Percentiles rank a stretch among this genome's conserved stretches.
These are phyloP conservation scores for Komagataella pastoris DNA, from an alignment of 805 yeast genomes.

Conservation along the genomic window DNA sequence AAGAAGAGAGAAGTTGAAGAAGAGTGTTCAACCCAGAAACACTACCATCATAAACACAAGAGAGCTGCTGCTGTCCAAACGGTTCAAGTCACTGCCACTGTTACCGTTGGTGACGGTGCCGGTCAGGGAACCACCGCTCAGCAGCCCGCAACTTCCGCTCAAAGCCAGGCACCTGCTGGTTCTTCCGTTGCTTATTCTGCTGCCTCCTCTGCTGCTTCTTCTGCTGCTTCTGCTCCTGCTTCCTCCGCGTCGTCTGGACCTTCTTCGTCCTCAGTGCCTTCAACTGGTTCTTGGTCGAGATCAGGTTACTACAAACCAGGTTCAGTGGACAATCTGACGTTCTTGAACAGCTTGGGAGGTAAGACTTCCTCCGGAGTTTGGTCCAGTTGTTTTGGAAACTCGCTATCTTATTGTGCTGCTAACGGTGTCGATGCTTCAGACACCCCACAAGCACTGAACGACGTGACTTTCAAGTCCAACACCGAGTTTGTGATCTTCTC, in stretches of 20 bases:
- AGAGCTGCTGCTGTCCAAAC: constrained; percentile 53
- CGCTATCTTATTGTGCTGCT: constrained; percentile 70
- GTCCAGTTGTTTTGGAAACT: constrained; percentile 82
- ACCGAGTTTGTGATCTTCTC: constrained; percentile 77
- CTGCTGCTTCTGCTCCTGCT: constrained; percentile 11
- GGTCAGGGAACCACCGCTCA: constrained; percentile 9
- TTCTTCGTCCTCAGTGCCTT: constrained; percentile 20
- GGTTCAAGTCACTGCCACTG: constrained; percentile 69
- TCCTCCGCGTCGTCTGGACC: constrained; percentile 16
- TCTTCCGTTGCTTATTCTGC: constrained; percentile 8
- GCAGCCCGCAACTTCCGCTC: constrained; percentile 9
- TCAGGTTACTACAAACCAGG: constrained; percentile 65
- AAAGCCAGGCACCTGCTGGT: constrained; percentile 5
- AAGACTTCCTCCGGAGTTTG: constrained; percentile 76
- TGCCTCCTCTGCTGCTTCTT: constrained; percentile 11
- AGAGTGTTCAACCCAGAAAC: constrained; percentile 31
- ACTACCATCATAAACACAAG: constrained; percentile 36
- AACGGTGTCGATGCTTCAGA: constrained; percentile 70
- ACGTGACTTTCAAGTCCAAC: constrained; percentile 58
- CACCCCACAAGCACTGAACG: constrained; percentile 52
- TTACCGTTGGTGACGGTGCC: constrained; percentile 28
- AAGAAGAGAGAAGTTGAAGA: constrained; percentile 23
- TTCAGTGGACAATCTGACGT: constrained; percentile 54
- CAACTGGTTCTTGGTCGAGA: constrained; percentile 59
- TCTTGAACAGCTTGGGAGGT: constrained; percentile 86